phyloP scores from a whole-genome alignment of 225 moss, liverwort and hornwort genomes.

The Rhytidiadelphus loreus region DNA sequence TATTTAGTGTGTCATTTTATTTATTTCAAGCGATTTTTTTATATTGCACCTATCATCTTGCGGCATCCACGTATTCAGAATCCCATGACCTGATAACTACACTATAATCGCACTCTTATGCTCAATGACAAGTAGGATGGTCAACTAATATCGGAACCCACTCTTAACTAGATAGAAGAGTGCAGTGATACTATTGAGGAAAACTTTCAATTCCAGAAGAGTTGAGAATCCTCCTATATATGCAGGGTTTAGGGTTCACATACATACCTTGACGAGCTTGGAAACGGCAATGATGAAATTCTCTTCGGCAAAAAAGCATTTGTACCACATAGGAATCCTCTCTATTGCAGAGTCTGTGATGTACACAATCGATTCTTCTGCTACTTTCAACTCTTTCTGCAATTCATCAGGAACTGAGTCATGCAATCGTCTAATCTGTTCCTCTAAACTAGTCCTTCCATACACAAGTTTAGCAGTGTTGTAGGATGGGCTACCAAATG shows the following conservation, averaged over 20 bases:
- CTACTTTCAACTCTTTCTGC: slow-evolving; percentile 26
- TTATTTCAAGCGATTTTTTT: neutral
- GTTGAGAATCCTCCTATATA: neutral
- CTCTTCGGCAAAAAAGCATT: slow-evolving; percentile 23
- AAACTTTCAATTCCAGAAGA: neutral
- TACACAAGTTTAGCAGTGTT: too few species aligned
- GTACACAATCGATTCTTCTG: slow-evolving; percentile 30
- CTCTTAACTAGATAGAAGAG: neutral
- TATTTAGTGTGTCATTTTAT: neutral
- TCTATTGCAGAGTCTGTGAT: slow-evolving; percentile 22
- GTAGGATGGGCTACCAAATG: neutral
- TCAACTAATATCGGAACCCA: neutral
- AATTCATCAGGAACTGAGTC: neutral
- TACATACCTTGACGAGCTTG: slow-evolving; percentile 38
- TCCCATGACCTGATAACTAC: neutral
- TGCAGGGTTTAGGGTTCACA: neutral
- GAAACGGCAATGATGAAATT: slow-evolving; percentile 16
- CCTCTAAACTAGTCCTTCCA: neutral
- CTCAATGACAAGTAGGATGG: neutral
- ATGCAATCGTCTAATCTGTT: neutral
- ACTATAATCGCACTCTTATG: neutral
- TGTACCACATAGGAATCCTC: slow-evolving; percentile 44
- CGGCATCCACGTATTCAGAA: neutral
- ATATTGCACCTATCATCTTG: neutral
- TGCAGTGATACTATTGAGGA: neutral